A percentile compares a stretch with the other conserved stretches of the same genome.
These are phyloP conservation scores for Blumeriella jaapii DNA, from an alignment of 2,329 filamentous ascomycete species.

Conservation along the genomic window DNA sequence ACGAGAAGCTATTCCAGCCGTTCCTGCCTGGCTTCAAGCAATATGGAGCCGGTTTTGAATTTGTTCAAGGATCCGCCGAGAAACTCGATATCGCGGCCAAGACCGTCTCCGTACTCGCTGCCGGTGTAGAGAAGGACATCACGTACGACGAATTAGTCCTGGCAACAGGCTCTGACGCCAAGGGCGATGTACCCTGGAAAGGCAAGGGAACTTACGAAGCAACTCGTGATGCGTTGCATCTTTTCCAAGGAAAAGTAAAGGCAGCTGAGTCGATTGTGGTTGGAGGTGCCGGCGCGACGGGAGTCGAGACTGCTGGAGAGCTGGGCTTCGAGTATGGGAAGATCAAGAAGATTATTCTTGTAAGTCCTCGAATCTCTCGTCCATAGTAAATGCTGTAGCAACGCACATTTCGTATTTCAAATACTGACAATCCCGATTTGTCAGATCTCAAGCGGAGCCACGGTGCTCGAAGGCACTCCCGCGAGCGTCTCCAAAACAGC, in stretches of 20 bases:
- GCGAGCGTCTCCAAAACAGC: slow-evolving; percentile 17
- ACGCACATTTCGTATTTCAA: neutral
- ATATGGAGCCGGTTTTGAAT: slow-evolving; percentile 40
- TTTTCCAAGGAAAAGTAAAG: slow-evolving; percentile 17
- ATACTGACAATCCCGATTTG: neutral
- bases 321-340: slow-evolving; percentile 20
- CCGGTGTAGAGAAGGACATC: slow-evolving; percentile 25
- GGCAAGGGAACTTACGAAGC: slow-evolving; percentile 30
- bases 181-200: slow-evolving; percentile 39
- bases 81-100: slow-evolving; percentile 32
- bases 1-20: slow-evolving; percentile 31
- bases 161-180: slow-evolving; percentile 39
- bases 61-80: slow-evolving; percentile 38
- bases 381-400: neutral
- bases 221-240: slow-evolving; percentile 16
- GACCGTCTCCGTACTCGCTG: slow-evolving; percentile 32
- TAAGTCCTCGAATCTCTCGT: neutral
- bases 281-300: slow-evolving; percentile 27
- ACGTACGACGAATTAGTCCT: slow-evolving; percentile 42
- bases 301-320: slow-evolving; percentile 26
- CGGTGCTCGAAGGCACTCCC: slow-evolving; percentile 17
- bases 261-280: slow-evolving; percentile 25
- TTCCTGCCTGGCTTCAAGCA: slow-evolving; percentile 35
- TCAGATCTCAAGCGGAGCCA: slow-evolving; percentile 26
- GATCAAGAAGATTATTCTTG: slow-evolving; percentile 18